These are phyloP conservation scores for Saccharomycopsis malanga DNA, from an alignment of 805 yeast species.

Conservation along the genomic window DNA sequence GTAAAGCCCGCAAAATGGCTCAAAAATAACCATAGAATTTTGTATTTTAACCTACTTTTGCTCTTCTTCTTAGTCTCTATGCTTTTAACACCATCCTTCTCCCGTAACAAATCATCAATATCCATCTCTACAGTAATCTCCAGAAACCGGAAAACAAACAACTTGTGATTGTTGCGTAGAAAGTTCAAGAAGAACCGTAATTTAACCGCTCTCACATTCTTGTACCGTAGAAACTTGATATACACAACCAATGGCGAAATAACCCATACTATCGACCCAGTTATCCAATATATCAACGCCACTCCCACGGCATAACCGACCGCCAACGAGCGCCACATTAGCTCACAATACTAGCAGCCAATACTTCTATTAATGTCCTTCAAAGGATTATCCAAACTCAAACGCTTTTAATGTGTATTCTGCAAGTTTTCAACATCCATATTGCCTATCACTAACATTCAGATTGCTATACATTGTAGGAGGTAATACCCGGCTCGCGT, in stretches of 20 bases:
- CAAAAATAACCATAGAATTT: slow-evolving; percentile 21
- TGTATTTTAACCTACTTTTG: neutral
- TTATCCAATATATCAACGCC: neutral
- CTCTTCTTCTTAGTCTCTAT: neutral
- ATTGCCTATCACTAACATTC: no score
- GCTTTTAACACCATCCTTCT: neutral
- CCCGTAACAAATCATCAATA: neutral
- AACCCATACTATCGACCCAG: slow-evolving; percentile 8
- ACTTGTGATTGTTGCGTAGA: slow-evolving; percentile 4
- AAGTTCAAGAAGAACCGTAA: slow-evolving; percentile 12
- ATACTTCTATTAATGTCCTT: no score
- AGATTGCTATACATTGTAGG: no score
- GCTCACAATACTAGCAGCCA: no score
- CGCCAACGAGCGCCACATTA: no score
- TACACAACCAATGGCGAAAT: slow-evolving; percentile 9
- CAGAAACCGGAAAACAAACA: slow-evolving; percentile 9
- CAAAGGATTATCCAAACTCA: no score
- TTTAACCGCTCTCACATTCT: neutral
- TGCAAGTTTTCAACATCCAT: no score
- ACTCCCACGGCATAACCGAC: neutral
- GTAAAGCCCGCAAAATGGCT: slow-evolving; percentile 24
- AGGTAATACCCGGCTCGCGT: no score
- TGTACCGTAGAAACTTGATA: slow-evolving; percentile 1
- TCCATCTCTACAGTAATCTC: slow-evolving; percentile 1
- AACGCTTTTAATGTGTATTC: no score